Base-by-base conservation (phyloP, 2,329 filamentous ascomycete genomes). In the Fusarium brachygibbosum region DNA sequence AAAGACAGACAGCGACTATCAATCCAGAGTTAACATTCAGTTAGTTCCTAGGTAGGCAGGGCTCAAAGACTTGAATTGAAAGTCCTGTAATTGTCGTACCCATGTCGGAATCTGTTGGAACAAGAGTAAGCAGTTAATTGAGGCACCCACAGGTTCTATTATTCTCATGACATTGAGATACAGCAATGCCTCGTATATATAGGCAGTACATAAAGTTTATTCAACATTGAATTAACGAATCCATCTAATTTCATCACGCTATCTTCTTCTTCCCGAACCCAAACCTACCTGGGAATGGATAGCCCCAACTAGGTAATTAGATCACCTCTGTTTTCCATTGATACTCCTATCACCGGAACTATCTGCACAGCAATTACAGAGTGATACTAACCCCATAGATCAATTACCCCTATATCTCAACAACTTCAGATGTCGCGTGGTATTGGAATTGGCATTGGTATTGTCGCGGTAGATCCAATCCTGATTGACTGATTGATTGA, bases 401-500 rank as follows among this genome's bases (percentile, higher is more conserved):
- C 45, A 38, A 23, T 13, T 61, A 60, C 59, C 61, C 61, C 61
- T 64, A 58, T 64, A 23, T 49, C 31, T 50, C 12, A 6, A 32
- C n/a, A 14, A 25, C 21, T 19, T 28, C 40, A 28, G 23, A 46
- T 28, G 37, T 69, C 66, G 66, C 56, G 66, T 69, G 66, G 60
- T 54, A 52, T 53, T 46, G 50, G 55, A 38, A 53, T 54, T 59
- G 46, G 44, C 44, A 31, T 54, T 32, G 41, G 31, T 13, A 55
- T 59, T 54, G 40, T 63, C 19, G 12, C 53, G 49, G 58, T 44
- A 69, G 65, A 66, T 62, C 60, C 66, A 69, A 66, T 59, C 56
- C 44, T 59, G 45, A 52, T 50, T 44, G 41, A 37, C 21, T 56
- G 48, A 32, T 46, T 63, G 61, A 61, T 58, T 58, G 46, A 37